Conservation (phyloP, 1,284 basidiomycete species). For the Cutaneotrichosporon daszewskae region DNA sequence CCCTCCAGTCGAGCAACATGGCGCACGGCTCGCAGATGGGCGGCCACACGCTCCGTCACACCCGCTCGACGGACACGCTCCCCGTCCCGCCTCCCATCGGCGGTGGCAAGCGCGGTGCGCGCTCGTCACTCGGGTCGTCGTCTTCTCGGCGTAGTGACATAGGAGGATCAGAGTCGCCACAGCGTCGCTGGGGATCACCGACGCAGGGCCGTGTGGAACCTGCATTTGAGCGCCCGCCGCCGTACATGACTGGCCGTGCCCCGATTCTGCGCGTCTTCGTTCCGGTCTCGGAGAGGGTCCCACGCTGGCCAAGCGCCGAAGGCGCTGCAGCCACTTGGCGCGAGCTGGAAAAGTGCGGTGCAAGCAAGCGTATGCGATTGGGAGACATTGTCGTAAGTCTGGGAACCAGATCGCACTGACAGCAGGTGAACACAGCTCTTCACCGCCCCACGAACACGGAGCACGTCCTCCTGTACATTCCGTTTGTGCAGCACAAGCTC, state of each 20-base stretch:
- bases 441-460: conserved; percentile 32
- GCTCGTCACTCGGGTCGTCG: conserved; percentile 30
- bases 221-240: conserved; percentile 43
- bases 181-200: conserved; percentile 17
- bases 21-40: conserved; percentile 8
- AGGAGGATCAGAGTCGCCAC: conserved; percentile 19
- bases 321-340: conserved; percentile 36
- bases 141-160: conserved; percentile 23
- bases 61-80: conserved; percentile 8
- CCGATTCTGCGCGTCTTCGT: conserved; percentile 46
- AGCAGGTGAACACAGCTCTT: conserved; percentile 42
- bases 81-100: conserved; percentile 27
- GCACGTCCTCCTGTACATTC: conserved; percentile 40
- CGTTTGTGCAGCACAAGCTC: conserved; percentile 37
- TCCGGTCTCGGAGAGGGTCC: conserved; percentile 35
- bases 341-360: conserved; percentile 46
- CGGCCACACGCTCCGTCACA: background rate
- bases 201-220: conserved; percentile 28
- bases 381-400: conserved; percentile 45
- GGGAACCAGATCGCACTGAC: no score
- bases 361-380: conserved; percentile 35
- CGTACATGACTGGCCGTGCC: conserved; percentile 39
- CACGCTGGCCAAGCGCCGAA: conserved; percentile 44
- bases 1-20: conserved; percentile 31
- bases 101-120: conserved; percentile 9